A percentile compares a stretch with the other conserved stretches of the same genome.
These are phyloP conservation scores for Fusarium oxysporum DNA, from an alignment of 2,329 filamentous ascomycete species.

Conservation along the genomic window DNA sequence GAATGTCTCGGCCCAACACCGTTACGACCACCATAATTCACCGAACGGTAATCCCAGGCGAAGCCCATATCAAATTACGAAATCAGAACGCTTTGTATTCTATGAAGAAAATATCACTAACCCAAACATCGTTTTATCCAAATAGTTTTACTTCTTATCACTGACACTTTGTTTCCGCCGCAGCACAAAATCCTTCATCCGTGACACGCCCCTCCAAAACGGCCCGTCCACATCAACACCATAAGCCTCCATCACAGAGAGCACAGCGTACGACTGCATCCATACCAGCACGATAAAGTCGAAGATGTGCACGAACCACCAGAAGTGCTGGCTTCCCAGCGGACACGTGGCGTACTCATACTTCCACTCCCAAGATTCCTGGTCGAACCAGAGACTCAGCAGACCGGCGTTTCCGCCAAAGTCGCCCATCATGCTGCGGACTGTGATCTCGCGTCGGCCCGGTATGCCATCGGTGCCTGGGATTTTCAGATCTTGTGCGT, in stretches of 20 bases:
- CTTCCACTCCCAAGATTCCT: constrained; percentile 77
- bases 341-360: constrained; percentile 84
- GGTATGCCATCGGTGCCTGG: constrained; percentile 60
- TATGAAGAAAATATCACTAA: constrained; percentile 22
- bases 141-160: constrained; percentile 30
- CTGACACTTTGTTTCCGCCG: constrained; percentile 32
- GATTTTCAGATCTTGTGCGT: constrained; percentile 57
- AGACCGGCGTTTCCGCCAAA: constrained; percentile 93
- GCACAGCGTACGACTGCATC: constrained; percentile 42
- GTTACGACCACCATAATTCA: constrained; percentile 14
- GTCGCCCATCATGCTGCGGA: constrained; percentile 98
- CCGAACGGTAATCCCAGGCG: constrained; percentile 11
- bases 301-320: constrained; percentile 89
- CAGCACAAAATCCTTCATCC: constrained; percentile 22
- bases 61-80: background rate
- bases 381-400: constrained; percentile 90
- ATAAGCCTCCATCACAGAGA: constrained; percentile 41
- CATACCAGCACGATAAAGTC: constrained; percentile 64
- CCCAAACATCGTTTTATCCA: constrained; percentile 30
- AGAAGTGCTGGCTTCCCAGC: constrained; percentile 88
- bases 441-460: constrained; percentile 87
- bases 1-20: constrained; percentile 23
- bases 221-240: constrained; percentile 53
- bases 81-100: constrained; percentile 30
- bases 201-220: constrained; percentile 36